Conservation (phyloP, 805 yeast species). For the Saccharomycopsis oosterbeekiorum region DNA sequence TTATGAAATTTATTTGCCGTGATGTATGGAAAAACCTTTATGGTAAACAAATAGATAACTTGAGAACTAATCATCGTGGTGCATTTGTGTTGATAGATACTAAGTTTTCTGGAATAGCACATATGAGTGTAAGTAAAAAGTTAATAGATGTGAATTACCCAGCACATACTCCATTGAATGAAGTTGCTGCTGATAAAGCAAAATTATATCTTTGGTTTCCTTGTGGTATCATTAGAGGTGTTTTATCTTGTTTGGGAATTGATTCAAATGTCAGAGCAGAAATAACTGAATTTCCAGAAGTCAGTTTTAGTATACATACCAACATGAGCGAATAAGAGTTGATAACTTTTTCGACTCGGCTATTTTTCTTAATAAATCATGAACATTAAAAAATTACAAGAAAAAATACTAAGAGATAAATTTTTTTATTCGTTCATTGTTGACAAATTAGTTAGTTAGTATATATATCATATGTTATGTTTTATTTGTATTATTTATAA, state of each 20-base stretch:
- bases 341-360: not conserved
- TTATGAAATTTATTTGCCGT: slow-evolving; percentile 87
- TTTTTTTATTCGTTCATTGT: not conserved
- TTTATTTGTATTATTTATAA: not conserved
- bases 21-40: slow-evolving; percentile 81
- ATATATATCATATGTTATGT: not conserved
- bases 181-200: slow-evolving; percentile 36
- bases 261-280: slow-evolving; percentile 59
- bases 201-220: slow-evolving; percentile 57
- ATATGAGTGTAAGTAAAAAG: slow-evolving; percentile 39
- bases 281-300: slow-evolving; percentile 49
- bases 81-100: slow-evolving; percentile 59
- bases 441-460: not conserved
- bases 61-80: slow-evolving; percentile 82
- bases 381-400: not conserved
- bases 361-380: too few species aligned
- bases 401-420: not conserved
- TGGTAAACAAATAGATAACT: slow-evolving; percentile 82
- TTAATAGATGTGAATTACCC: not conserved
- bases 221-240: slow-evolving; percentile 67
- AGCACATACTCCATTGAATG: slow-evolving; percentile 14
- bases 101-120: slow-evolving; percentile 42
- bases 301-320: slow-evolving; percentile 66
- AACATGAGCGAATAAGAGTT: slow-evolving; percentile 9
- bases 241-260: slow-evolving; percentile 58